A percentile compares a stretch with the other conserved stretches of the same genome.
These are phyloP conservation scores for Adansonia madagascariensis DNA, from an alignment of 441 rosid genomes.

Conservation along the genomic window DNA sequence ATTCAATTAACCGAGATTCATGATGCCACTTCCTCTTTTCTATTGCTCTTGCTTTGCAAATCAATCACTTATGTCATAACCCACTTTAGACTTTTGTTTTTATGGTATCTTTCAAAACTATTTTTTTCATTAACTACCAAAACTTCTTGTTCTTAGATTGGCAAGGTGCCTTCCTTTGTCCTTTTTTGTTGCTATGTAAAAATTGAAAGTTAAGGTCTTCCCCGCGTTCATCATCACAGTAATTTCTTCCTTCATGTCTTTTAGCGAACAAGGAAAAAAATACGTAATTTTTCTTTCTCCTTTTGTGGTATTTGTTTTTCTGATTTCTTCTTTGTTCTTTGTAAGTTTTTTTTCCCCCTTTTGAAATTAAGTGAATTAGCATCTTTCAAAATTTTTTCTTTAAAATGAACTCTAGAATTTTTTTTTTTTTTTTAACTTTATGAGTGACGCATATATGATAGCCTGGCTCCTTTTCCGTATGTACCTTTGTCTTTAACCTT, in stretches of 20 bases:
- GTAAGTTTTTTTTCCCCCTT: background rate
- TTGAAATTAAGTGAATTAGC: background rate
- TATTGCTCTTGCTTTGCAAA: conserved; percentile 8
- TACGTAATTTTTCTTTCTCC: background rate
- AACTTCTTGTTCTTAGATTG: background rate
- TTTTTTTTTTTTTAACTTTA: background rate
- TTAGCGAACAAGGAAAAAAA: background rate
- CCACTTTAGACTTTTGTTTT: conserved; percentile 3
- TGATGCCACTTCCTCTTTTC: conserved; percentile 5
- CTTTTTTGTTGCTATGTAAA: conserved; percentile 14
- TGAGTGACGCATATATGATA: background rate
- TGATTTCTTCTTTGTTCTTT: background rate
- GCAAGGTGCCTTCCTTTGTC: conserved; percentile 10
- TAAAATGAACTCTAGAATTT: background rate
- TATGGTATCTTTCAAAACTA: background rate
- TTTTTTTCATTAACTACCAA: background rate
- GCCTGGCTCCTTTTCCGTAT: background rate
- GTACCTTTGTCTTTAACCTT: conserved; percentile 11
- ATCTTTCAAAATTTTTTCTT: background rate
- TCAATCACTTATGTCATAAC: conserved; percentile 8
- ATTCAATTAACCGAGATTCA: background rate
- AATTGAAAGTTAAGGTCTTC: conserved; percentile 9
- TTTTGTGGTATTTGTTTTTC: conserved; percentile 1
- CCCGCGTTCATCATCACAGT: background rate
- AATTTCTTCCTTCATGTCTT: conserved; percentile 13